phyloP scores from a whole-genome alignment of 345 rosid species.

The Abelmoschus esculentus region DNA sequence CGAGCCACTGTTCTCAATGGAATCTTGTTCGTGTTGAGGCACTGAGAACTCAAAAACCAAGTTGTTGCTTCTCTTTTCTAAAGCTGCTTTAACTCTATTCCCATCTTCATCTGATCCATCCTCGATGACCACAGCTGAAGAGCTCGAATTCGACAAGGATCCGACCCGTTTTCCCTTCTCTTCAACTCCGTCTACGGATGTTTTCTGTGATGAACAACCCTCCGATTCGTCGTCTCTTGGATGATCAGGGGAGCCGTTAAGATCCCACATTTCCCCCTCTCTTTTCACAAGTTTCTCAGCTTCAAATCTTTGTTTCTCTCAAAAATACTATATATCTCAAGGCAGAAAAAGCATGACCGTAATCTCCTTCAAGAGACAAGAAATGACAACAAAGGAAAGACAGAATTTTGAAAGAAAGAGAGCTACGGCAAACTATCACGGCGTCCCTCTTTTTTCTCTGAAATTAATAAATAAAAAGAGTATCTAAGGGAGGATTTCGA shows the following conservation, averaged over 20 bases:
- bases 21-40: constrained; percentile 13
- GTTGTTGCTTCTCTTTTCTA: constrained; percentile 36
- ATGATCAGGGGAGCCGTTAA: constrained; percentile 60
- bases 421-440: neutral
- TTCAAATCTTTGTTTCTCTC: neutral
- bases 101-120: constrained; percentile 76
- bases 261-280: constrained; percentile 60
- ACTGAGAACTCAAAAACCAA: constrained; percentile 53
- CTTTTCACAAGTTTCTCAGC: neutral
- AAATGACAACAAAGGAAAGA: neutral
- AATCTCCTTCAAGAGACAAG: neutral
- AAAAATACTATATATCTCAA: neutral
- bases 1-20: constrained; percentile 31
- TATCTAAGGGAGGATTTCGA: constrained; percentile 15
- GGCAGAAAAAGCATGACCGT: constrained; percentile 1
- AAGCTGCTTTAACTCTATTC: constrained; percentile 10
- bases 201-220: constrained; percentile 40
- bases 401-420: neutral
- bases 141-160: constrained; percentile 79
- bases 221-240: constrained; percentile 40
- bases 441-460: neutral
- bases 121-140: constrained; percentile 65
- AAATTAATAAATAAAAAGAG: neutral
- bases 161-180: constrained; percentile 65
- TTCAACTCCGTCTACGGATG: constrained; percentile 28